Base-by-base conservation (phyloP, 2,329 filamentous ascomycete species). In the Calonectria pauciramosa region DNA sequence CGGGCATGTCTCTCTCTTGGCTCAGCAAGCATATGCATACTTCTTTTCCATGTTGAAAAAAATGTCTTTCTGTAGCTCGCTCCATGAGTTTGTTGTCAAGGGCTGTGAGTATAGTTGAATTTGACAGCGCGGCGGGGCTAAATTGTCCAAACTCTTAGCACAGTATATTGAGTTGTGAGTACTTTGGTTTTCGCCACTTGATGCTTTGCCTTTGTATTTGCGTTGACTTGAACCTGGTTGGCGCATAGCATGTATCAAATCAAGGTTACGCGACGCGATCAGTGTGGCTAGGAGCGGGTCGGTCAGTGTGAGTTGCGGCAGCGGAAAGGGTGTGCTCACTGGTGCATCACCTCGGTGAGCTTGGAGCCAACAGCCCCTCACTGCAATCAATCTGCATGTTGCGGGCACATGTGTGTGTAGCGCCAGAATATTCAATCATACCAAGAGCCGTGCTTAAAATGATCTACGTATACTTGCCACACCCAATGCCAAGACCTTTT, bases 21-120 rank as follows among this genome's bases (percentile, higher is more conserved):
- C 23, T 13, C 23, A 8, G 26, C 18, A 49, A 28, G 34, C 9
- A 34, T 23, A 9, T 26, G 32, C 75, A 64, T 76, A 83, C 87
- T 66, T 80, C 76, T 59, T 85, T 81, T 34, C 86, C 87, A 65
- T 91, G 90, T 28, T 85, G 75, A 78, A 88, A 90, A 76, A 91
- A 91, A 77, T 91, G 90, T 10, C 82, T 83, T 67, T 83, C 84
- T 32, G 86, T 88, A 13, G 85, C 85, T 14, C 81, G 80, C 74
- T 90, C 88, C 89, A 90, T 90, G n/a, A 41, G 28, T 32, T 65
- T 65, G 60, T 32, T 8, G 28, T 13, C 26, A 14, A n/a, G 60
- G 1, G 30, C 23, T 59, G 28, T 5, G 32, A 7, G 18, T 65
- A 41, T 30, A 28, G 11, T 28, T 14, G 26, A 16, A n/a, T 41